phyloP scores from a whole-genome alignment of 768 basidiomycete genomes.

The Exidia glandulosa region DNA sequence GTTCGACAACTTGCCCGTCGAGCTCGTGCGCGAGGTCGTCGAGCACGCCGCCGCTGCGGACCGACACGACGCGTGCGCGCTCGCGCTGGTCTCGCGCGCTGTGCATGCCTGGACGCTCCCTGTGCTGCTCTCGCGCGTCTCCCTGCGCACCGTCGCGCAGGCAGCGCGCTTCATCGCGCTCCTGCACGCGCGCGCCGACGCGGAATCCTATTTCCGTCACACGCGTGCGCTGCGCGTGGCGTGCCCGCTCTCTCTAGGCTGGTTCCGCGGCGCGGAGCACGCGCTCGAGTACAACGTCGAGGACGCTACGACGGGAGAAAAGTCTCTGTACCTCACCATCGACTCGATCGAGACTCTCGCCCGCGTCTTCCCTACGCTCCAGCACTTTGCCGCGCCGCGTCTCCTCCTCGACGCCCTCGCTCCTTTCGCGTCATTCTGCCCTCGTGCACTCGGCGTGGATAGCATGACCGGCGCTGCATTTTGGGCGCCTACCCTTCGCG shows the following conservation, averaged over 20 bases:
- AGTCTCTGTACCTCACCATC: background rate
- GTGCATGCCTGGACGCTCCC: background rate
- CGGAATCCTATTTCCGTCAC: background rate
- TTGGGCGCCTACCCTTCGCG: background rate
- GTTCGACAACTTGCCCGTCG: background rate
- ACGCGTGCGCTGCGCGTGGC: background rate
- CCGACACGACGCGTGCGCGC: background rate
- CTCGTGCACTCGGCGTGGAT: background rate
- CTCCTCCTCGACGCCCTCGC: background rate
- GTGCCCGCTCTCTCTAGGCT: background rate
- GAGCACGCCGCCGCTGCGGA: background rate
- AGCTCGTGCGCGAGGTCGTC: background rate
- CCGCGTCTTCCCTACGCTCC: background rate
- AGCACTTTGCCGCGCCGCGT: background rate
- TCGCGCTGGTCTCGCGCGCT: background rate
- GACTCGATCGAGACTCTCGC: background rate
- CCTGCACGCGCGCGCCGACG: background rate
- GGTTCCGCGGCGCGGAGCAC: background rate
- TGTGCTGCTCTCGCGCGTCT: background rate
- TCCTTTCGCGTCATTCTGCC: background rate
- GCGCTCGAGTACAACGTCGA: background rate
- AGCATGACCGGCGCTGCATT: background rate
- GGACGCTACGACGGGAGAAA: background rate
- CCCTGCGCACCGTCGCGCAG: background rate
- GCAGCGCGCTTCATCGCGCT: background rate